Evolutionary conservation across 768 basidiomycete species (phyloP), one percentile per base, ranked within the genome.

Genomic region (Pisolithus marmoratus): DNA sequence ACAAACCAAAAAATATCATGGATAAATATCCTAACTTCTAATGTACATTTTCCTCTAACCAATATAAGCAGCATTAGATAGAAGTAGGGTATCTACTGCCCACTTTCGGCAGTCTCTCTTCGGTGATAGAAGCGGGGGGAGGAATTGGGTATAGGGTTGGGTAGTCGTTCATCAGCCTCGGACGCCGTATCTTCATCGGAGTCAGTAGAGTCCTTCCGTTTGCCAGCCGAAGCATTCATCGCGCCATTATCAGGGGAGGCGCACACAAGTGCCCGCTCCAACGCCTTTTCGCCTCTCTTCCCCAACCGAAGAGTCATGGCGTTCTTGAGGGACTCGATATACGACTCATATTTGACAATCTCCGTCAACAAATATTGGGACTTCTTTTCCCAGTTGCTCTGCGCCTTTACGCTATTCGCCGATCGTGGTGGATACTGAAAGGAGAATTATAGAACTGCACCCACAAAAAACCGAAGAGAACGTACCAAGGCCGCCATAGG

Each of bases 261-360:
- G 24, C 63, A 63, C 20, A 70, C 72, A 47, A 85, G 65, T 4
- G 84, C 83, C 44, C 72, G 72, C 62, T 87, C 85, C 44, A 88
- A 65, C 29, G 79, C 82, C 71, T 90, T 94, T 70, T 97, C 91
- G 27, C 94, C 94, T 49, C 92, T 82, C 67, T 86, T 91, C 71
- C 90, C 91, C 58, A 95, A 72, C 31, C 94, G 83, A 40, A 95
- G 75, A 8, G 75, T 73, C 85, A 94, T 94, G 36, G 88, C 94
- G 4, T 74, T 70, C 64, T 86, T 82, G 27, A 99, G 77, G 6
- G 93, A 90, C 57, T 95, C 93, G 50, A 95, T 86, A 66, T 99
- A 99, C 15, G 89, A 88, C 49, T 91, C 85, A 68, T 97, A 98
- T 67, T 98, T 98, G 64, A 93, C 90, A 38, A 92, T 90, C 72